Conservation (phyloP, 768 basidiomycete species). For the Clitopilus passeckerianus region DNA sequence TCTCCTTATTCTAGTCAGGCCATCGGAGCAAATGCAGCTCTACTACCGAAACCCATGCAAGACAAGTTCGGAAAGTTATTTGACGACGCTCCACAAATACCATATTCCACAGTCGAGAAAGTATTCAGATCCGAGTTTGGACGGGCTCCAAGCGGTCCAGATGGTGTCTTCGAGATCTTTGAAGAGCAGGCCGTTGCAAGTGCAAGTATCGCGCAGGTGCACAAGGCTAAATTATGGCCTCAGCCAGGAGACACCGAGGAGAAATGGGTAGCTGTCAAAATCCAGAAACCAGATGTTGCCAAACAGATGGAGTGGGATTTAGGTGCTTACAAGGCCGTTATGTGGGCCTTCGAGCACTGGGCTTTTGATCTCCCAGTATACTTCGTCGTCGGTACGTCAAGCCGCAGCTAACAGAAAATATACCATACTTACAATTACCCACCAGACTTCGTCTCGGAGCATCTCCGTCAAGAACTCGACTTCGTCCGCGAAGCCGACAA, state of each 20-base stretch:
- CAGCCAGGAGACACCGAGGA: slow-evolving; percentile 32
- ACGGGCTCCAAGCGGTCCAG: slow-evolving; percentile 55
- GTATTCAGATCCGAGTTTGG: slow-evolving; percentile 74
- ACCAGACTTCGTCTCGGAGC: slow-evolving; percentile 74
- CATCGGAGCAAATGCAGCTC: slow-evolving; percentile 79
- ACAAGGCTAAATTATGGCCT: slow-evolving; percentile 60
- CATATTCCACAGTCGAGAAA: slow-evolving; percentile 59
- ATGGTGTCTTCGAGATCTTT: slow-evolving; percentile 75
- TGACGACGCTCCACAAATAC: slow-evolving; percentile 84
- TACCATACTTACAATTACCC: background rate
- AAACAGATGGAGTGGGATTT: slow-evolving; percentile 88
- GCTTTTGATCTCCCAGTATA: slow-evolving; percentile 85
- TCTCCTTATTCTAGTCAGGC: slow-evolving; percentile 47
- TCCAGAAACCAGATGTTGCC: slow-evolving; percentile 85
- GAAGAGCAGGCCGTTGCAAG: slow-evolving; percentile 67
- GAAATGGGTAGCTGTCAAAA: slow-evolving; percentile 87
- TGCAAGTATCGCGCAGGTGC: slow-evolving; percentile 92
- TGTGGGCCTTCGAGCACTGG: slow-evolving; percentile 77
- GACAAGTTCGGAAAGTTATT: slow-evolving; percentile 79
- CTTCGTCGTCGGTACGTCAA: slow-evolving; percentile 63
- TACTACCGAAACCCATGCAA: slow-evolving; percentile 82
- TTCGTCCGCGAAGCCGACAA: slow-evolving; percentile 79
- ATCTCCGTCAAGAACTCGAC: slow-evolving; percentile 80
- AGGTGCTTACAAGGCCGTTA: slow-evolving; percentile 60
- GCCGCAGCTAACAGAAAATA: background rate